phyloP scores from a whole-genome alignment of 148 eudicot species.

The Rhododendron griersonianum region DNA sequence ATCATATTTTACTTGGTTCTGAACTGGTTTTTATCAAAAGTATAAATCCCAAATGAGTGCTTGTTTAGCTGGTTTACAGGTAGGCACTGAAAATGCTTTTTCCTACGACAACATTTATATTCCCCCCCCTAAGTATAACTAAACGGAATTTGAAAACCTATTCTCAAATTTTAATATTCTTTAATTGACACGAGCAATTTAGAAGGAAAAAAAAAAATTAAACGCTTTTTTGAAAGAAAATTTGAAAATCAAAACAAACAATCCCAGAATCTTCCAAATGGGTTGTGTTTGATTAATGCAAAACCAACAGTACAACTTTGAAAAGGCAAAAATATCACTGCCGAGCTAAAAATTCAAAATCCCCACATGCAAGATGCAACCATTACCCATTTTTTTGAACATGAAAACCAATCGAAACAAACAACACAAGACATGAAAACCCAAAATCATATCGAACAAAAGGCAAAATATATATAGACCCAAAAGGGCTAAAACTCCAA shows the following conservation, averaged over 20 bases:
- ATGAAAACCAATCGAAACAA: not conserved
- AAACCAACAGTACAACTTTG: not conserved
- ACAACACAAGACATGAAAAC: too few relatives aligned
- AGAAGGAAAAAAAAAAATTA: not conserved
- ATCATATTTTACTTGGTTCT: not conserved
- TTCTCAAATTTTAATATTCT: not conserved
- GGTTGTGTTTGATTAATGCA: not conserved
- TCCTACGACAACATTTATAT: not conserved
- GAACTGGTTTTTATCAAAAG: not conserved
- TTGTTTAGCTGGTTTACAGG: not conserved
- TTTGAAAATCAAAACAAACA: not conserved
- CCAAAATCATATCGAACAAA: not conserved
- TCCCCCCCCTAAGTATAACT: not conserved
- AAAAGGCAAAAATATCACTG: not conserved
- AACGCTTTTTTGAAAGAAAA: not conserved
- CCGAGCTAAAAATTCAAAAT: not conserved
- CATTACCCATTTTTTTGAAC: not conserved
- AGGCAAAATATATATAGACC: not conserved
- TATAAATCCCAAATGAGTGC: not conserved
- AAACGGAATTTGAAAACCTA: not conserved
- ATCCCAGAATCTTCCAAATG: not conserved
- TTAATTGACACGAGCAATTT: not conserved
- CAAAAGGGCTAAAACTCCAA: not conserved
- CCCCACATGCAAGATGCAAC: slow-evolving; percentile 6
- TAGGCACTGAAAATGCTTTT: not conserved